Percentiles rank a stretch among this genome's conserved stretches.
Conservation (phyloP, 345 rosid species). For the Corymbia maculata region DNA sequence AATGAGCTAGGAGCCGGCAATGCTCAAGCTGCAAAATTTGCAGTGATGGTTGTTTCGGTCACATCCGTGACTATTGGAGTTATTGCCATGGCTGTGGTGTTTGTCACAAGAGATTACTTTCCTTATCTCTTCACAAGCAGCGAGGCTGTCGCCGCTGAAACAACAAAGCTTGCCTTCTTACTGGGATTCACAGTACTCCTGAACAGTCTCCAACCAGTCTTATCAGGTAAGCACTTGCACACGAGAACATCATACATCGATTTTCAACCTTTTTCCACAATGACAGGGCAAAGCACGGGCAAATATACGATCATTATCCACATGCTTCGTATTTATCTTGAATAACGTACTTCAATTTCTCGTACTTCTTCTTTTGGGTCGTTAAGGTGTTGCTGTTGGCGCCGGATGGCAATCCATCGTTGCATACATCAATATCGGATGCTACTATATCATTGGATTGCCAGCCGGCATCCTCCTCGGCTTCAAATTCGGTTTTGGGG, state of each 20-base stretch:
- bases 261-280: neutral
- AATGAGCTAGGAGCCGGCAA: conserved; percentile 88
- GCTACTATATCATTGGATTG: conserved; percentile 75
- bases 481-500: conserved; percentile 65
- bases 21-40: conserved; percentile 45
- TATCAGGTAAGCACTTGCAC: conserved; percentile 38
- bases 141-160: conserved; percentile 59
- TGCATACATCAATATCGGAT: conserved; percentile 71
- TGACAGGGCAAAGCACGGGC: neutral
- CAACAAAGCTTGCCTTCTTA: conserved; percentile 47
- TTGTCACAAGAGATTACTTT: conserved; percentile 45
- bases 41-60: conserved; percentile 60
- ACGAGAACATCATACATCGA: neutral
- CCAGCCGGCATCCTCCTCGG: conserved; percentile 80
- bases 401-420: conserved; percentile 86
- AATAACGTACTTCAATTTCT: neutral
- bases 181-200: conserved; percentile 60
- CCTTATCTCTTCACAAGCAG: conserved; percentile 73
- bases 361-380: neutral
- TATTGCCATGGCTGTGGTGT: conserved; percentile 38
- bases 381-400: conserved; percentile 83
- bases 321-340: neutral
- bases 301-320: neutral
- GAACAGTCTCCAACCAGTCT: conserved; percentile 82
- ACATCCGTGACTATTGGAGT: conserved; percentile 55